Conservation (phyloP, 2,329 filamentous ascomycete species). For the Aspergillus neoniger region DNA sequence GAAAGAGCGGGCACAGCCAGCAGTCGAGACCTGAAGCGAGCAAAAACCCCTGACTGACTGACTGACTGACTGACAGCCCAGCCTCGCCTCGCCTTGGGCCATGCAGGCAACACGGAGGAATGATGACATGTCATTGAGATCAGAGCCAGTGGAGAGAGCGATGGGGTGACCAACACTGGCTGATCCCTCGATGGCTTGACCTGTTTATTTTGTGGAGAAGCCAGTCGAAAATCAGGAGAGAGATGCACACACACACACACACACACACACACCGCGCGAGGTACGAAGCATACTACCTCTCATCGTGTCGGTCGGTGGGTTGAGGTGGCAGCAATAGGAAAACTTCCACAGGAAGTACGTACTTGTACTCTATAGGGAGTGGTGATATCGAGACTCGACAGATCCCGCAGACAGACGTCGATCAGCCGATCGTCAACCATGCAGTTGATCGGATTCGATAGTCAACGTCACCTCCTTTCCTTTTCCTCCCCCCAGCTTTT, state of each 20-base stretch:
- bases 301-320: neutral
- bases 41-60: neutral
- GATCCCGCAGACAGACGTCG: neutral
- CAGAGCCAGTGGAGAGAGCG: neutral
- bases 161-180: conserved; percentile 7
- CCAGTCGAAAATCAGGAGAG: neutral
- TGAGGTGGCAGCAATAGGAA: neutral
- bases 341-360: neutral
- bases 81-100: conserved; percentile 1
- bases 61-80: neutral
- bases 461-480: neutral
- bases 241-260: neutral
- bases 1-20: neutral
- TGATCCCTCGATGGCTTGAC: conserved; percentile 1
- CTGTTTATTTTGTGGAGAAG: neutral
- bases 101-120: conserved; percentile 1
- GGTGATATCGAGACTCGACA: neutral
- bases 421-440: conserved; percentile 3
- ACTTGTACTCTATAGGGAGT: neutral
- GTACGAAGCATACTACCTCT: neutral
- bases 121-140: conserved; percentile 9
- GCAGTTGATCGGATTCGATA: neutral
- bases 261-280: neutral
- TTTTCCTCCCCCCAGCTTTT: neutral
- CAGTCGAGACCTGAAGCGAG: neutral